Base-by-base conservation (phyloP, 2,329 filamentous ascomycete species). In the Didymellaceae sp. region DNA sequence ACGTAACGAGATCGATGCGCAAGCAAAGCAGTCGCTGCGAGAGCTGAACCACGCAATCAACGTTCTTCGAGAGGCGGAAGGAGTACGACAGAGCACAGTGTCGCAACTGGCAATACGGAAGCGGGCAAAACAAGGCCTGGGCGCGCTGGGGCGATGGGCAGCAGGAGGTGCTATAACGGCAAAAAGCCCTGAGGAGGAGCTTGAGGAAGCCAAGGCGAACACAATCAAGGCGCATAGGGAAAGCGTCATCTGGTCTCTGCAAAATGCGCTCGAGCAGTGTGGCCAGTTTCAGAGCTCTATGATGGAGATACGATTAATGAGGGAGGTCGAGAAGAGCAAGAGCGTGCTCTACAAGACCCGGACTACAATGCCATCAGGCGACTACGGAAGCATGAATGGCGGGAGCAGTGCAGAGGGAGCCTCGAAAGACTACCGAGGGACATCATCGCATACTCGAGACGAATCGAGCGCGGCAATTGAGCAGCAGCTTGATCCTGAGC, bases 321-420 rank as follows among this genome's bases (percentile, higher is more conserved):
- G 94, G 45, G 90, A 95, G 71, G 81, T 93, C 72, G 92, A 97
- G 77, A 94, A 89, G 82, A 92, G 87, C 66, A 90, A 90, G 74
- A 95, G 90, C 67, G 83, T 93, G 52, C 77, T 96, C 47, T 89
- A 91, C 58, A 92, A 90, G 71, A 80, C 83, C 3, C 78, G 80
- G 43, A 74, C 65, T 3, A 66, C 63, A 6, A 63, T 68, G 41
- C 62, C 68, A 13, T 41, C 54, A 7, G 57, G 53, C 16, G 64
- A 65, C 14, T 65, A 64, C 42, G 44, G 58, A 20, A 54, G 54
- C 13, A 54, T 55, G 47, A 62, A 64, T 38, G 63, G 61, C 14
- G 38, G 54, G 16, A 25, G 31, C 20, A 51, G 38, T 26, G 43
- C 46, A 26, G 52, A 35, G 6, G 49, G 21, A 13, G 57, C 45